phyloP scores from a whole-genome alignment of 345 rosid genomes.

The Microthlaspi erraticum region DNA sequence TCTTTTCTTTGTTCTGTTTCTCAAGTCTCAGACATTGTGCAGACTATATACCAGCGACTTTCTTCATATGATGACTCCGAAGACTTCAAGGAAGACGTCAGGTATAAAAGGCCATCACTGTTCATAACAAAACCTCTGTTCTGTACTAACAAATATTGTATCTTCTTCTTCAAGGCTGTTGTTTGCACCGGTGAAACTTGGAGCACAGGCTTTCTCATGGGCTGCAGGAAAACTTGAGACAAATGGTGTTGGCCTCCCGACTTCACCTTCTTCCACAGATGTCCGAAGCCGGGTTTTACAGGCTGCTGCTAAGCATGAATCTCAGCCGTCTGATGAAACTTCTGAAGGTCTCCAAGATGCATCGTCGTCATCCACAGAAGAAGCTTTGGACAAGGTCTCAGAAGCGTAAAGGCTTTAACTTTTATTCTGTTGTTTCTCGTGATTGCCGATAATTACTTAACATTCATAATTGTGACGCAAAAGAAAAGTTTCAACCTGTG shows the following conservation, averaged over 20 bases:
- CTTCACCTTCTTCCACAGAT: constrained; percentile 87
- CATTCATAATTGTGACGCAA: constrained; percentile 19
- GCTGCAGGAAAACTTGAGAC: constrained; percentile 84
- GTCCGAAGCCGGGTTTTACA: constrained; percentile 82
- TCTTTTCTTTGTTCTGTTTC: constrained; percentile 14
- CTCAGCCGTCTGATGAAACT: constrained; percentile 75
- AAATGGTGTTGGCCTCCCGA: constrained; percentile 80
- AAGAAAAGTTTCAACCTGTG: neutral
- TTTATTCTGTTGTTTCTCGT: constrained; percentile 14
- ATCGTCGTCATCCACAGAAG: constrained; percentile 26
- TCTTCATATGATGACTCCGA: constrained; percentile 67
- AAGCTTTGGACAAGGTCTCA: constrained; percentile 37
- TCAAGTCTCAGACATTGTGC: constrained; percentile 37
- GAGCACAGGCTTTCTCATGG: constrained; percentile 85
- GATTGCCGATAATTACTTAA: constrained; percentile 17
- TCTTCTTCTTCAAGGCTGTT: constrained; percentile 52
- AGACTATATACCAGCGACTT: constrained; percentile 73
- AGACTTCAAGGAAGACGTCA: constrained; percentile 73
- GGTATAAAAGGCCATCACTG: constrained; percentile 53
- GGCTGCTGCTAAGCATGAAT: constrained; percentile 93
- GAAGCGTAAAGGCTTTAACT: constrained; percentile 38
- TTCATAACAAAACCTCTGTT: neutral
- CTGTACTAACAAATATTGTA: constrained; percentile 21
- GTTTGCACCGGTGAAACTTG: constrained; percentile 66
- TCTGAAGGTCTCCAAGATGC: constrained; percentile 45